These are phyloP conservation scores for Dujonia santamariae DNA, from an alignment of 1,139 yeast species.

Conservation along the genomic window DNA sequence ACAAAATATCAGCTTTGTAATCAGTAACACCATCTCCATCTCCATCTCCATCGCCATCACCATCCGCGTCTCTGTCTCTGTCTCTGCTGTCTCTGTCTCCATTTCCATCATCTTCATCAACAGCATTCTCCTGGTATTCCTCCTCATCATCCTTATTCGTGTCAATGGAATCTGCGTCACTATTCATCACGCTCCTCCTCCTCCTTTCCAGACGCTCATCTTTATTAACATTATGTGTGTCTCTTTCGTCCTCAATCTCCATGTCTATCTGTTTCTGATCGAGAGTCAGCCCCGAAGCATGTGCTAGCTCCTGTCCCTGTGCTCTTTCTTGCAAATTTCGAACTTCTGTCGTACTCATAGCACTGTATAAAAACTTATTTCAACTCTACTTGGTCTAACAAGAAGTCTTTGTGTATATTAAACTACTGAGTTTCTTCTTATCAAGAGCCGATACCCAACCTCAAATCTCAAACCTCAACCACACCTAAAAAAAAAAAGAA, in stretches of 20 bases:
- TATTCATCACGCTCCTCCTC: not conserved
- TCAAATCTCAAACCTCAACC: too few species aligned
- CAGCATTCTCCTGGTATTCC: slow-evolving; percentile 1
- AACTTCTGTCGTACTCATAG: too few species aligned
- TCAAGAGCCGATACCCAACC: too few species aligned
- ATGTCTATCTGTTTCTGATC: too few species aligned
- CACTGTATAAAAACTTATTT: too few species aligned
- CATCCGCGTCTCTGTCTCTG: slow-evolving; percentile 2
- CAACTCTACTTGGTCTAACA: too few species aligned
- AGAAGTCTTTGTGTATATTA: too few species aligned
- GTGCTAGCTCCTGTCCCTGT: not conserved
- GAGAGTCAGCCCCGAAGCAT: not conserved
- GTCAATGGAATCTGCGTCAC: slow-evolving; percentile 2
- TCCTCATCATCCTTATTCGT: slow-evolving; percentile 3
- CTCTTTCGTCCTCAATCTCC: too few species aligned
- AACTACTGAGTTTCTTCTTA: too few species aligned
- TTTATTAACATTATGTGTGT: too few species aligned
- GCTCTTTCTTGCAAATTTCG: too few species aligned
- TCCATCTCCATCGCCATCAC: slow-evolving; percentile 3
- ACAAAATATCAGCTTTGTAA: slow-evolving; percentile 29
- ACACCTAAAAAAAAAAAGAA: too few species aligned
- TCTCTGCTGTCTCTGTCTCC: slow-evolving; percentile 1
- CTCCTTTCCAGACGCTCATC: not conserved
- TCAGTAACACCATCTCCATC: not conserved
- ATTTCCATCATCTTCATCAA: slow-evolving; percentile 1